Evolutionary conservation across 768 basidiomycete species (phyloP).

Genomic region (Amanita subjunquillea): DNA sequence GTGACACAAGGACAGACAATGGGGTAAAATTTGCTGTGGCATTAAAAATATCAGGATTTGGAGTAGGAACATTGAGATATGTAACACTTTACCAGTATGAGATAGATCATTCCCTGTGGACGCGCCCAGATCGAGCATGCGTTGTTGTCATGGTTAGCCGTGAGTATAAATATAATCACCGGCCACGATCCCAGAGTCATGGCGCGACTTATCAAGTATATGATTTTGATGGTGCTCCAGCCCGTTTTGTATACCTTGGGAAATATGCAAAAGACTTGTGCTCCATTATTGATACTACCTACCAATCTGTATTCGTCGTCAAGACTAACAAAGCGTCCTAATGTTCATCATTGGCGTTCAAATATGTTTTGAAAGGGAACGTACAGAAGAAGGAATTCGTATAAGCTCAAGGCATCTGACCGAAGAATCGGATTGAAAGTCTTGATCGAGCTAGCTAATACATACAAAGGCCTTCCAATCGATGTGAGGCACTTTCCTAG

Average conservation of each 20-base stretch:
- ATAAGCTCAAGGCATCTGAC: not conserved
- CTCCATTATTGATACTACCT: not conserved
- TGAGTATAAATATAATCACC: not conserved
- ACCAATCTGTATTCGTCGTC: not conserved
- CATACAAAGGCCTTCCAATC: not conserved
- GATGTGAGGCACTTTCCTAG: too few species aligned
- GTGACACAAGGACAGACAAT: too few species aligned
- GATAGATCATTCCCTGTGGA: too few species aligned
- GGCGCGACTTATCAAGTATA: not conserved
- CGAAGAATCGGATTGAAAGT: not conserved
- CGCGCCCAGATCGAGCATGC: too few species aligned
- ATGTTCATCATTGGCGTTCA: not conserved
- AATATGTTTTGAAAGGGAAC: not conserved
- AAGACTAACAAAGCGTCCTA: not conserved
- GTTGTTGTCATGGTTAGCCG: not conserved
- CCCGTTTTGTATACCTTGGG: not conserved
- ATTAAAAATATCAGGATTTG: too few species aligned
- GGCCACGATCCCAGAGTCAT: not conserved
- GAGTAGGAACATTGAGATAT: too few species aligned
- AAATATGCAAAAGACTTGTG: not conserved
- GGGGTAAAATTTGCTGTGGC: too few species aligned
- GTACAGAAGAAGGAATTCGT: not conserved
- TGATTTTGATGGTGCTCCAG: not conserved
- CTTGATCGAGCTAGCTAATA: not conserved
- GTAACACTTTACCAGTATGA: too few species aligned